Conservation (phyloP, 441 rosid species). For the Geranium incanum region DNA sequence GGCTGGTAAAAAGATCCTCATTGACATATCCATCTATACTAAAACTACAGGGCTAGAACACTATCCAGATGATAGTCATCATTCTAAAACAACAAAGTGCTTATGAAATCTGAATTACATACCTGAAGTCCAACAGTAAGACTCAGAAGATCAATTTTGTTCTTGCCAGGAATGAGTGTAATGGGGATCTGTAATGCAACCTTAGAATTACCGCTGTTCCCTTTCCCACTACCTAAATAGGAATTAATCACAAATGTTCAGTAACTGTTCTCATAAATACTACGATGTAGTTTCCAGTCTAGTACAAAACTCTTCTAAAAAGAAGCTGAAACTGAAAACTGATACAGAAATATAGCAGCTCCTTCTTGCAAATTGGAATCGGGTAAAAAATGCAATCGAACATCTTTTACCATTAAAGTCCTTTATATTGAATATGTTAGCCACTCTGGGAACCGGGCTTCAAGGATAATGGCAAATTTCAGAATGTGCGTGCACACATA, state of each 20-base stretch:
- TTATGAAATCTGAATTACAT: constrained; percentile 12
- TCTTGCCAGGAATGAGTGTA: constrained; percentile 53
- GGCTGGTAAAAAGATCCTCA: background rate
- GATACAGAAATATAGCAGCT: background rate
- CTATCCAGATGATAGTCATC: background rate
- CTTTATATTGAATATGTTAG: background rate
- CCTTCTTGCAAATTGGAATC: background rate
- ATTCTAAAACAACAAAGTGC: constrained; percentile 11
- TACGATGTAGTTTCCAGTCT: background rate
- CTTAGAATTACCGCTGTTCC: constrained; percentile 39
- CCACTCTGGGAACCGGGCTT: background rate
- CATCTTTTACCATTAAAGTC: background rate
- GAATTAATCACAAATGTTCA: constrained; percentile 4
- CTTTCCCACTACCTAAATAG: constrained; percentile 59
- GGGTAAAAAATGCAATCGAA: background rate
- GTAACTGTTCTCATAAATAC: constrained; percentile 5
- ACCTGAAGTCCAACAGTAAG: constrained; percentile 96
- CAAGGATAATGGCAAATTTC: background rate
- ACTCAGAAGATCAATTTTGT: constrained; percentile 76
- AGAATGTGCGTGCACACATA: background rate
- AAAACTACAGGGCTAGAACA: constrained; percentile 8
- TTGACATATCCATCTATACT: constrained; percentile 9
- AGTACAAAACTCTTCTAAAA: constrained; percentile 7
- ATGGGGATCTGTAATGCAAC: constrained; percentile 55
- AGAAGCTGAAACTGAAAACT: background rate